phyloP scores from a whole-genome alignment of 257 asterid genomes.

The Solanum chmielewskii region DNA sequence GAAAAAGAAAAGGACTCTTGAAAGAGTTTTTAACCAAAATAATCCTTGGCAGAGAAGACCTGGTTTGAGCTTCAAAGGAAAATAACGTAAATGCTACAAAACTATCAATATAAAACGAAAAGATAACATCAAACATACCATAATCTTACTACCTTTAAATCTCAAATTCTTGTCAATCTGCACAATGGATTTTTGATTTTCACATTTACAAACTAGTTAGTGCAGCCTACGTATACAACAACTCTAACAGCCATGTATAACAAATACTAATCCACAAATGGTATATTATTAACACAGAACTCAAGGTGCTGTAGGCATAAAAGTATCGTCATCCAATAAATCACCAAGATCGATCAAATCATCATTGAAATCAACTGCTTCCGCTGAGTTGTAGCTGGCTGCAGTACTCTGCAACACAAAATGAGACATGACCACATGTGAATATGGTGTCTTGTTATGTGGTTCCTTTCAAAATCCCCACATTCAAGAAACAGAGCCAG shows the following conservation, averaged over 20 bases:
- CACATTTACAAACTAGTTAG: constrained; percentile 1
- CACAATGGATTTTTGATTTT: neutral
- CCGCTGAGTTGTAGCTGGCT: constrained; percentile 33
- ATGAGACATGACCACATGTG: neutral
- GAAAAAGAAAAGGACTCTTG: neutral
- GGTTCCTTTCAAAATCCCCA: neutral
- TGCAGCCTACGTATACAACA: neutral
- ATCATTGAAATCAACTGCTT: constrained; percentile 38
- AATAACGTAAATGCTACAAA: neutral
- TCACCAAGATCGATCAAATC: constrained; percentile 67
- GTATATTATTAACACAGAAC: neutral
- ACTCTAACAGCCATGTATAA: neutral
- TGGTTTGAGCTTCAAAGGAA: neutral
- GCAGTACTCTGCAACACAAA: constrained; percentile 44
- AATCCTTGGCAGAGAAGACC: neutral
- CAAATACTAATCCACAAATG: neutral
- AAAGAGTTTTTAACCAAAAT: neutral
- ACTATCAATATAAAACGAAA: neutral
- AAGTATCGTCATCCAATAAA: constrained; percentile 56
- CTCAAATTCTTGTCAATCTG: neutral
- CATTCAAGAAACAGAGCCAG: neutral
- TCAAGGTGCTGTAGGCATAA: constrained; percentile 30
- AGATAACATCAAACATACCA: neutral
- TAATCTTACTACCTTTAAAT: neutral
- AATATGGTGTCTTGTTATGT: neutral